Evolutionary conservation across 192 early-diverging fungal species (phyloP).

Genomic region (Backusella psychrophila): DNA sequence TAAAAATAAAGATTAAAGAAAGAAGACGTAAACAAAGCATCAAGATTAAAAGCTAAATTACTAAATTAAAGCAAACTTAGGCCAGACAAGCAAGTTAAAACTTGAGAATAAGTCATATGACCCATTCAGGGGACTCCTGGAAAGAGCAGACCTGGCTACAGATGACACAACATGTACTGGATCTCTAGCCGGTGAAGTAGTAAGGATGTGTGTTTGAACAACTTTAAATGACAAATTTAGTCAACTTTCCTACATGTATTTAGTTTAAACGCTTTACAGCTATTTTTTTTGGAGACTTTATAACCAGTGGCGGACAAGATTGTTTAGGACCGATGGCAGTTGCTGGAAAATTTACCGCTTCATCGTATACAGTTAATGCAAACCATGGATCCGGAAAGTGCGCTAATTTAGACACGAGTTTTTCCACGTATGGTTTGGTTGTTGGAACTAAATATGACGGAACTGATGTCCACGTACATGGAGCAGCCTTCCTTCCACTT

Average conservation of each 20-base stretch:
- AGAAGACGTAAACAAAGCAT: no score
- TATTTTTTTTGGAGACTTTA: slow-evolving; percentile 16
- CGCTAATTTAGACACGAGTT: not conserved
- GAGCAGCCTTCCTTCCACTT: not conserved
- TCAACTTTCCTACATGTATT: not conserved
- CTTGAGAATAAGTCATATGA: not conserved
- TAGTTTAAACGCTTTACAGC: not conserved
- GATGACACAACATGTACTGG: not conserved
- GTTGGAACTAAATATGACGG: not conserved
- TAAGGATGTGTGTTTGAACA: not conserved
- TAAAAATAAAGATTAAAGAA: no score
- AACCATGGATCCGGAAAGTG: not conserved
- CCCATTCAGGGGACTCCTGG: not conserved
- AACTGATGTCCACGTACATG: not conserved
- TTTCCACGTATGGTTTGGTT: not conserved
- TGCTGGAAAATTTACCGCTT: not conserved
- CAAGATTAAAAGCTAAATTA: no score
- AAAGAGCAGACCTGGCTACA: not conserved
- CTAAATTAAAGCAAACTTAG: not conserved
- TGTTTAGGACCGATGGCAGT: slow-evolving; percentile 10
- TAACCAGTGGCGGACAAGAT: not conserved
- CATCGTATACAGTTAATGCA: slow-evolving; percentile 1
- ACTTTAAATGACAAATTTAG: not conserved
- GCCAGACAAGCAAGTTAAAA: not conserved
- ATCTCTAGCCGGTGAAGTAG: not conserved